These are phyloP conservation scores for Cylindrotheca closterium DNA, from an alignment of 108 stramenopile species.

Conservation along the genomic window DNA sequence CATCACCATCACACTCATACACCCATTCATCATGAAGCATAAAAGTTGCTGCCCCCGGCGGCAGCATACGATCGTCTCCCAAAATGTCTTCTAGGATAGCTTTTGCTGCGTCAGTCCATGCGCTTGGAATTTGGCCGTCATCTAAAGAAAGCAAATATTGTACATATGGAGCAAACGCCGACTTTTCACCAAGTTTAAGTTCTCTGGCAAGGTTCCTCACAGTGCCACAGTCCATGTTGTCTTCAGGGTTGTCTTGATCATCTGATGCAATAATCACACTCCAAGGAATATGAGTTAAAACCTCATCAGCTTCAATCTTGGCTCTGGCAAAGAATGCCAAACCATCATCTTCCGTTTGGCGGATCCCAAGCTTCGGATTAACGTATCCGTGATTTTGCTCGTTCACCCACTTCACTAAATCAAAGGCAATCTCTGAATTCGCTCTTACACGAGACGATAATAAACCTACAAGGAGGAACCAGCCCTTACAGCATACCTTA, in stretches of 20 bases:
- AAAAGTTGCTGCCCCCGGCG: not conserved
- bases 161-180: conserved; percentile 48
- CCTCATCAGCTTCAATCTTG: conserved; percentile 38
- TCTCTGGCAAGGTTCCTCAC: conserved; percentile 32
- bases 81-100: conserved; percentile 28
- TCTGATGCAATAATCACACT: conserved; percentile 21
- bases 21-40: conserved; percentile 15
- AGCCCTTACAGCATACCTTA: too few relatives aligned
- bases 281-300: conserved; percentile 40
- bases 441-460: not conserved
- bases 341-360: conserved; percentile 17
- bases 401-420: conserved; percentile 24
- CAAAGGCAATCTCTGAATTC: conserved; percentile 6
- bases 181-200: conserved; percentile 30
- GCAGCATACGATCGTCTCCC: conserved; percentile 16
- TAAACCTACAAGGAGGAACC: too few relatives aligned
- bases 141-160: conserved; percentile 44
- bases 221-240: conserved; percentile 32
- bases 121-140: conserved; percentile 23
- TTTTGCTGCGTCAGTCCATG: conserved; percentile 44
- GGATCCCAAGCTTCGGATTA: conserved; percentile 33
- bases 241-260: not conserved
- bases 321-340: conserved; percentile 48
- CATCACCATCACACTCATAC: conserved; percentile 14
- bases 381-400: conserved; percentile 29